Conservation (phyloP, 2,329 filamentous ascomycete genomes). For the Spiromastix sp. region DNA sequence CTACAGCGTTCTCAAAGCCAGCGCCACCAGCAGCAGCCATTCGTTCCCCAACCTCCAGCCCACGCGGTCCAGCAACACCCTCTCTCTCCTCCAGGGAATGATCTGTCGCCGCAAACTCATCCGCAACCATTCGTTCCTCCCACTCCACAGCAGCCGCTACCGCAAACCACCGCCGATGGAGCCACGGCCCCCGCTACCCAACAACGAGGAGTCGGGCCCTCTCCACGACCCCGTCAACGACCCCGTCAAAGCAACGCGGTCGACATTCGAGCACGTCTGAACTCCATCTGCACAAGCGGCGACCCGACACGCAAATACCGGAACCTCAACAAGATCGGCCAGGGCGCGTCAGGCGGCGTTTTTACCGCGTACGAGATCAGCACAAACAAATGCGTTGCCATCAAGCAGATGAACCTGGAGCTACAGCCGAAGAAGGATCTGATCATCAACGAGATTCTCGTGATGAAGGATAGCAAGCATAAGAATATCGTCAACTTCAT, state of each 20-base stretch:
- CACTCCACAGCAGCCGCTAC: constrained; percentile 29
- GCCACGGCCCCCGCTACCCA: constrained; percentile 23
- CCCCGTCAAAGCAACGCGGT: constrained; percentile 67
- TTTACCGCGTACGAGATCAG: constrained; percentile 81
- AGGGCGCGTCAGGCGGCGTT: constrained; percentile 92
- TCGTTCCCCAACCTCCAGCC: constrained; percentile 42
- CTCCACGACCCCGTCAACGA: constrained; percentile 62
- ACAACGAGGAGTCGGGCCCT: constrained; percentile 39
- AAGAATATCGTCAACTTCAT: constrained; percentile 99
- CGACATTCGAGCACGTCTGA: constrained; percentile 73
- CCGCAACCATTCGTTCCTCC: constrained; percentile 16
- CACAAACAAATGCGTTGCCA: constrained; percentile 81
- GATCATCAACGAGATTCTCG: constrained; percentile 97
- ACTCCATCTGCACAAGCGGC: constrained; percentile 79
- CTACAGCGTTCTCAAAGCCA: constrained; percentile 66
- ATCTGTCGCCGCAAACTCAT: constrained; percentile 10
- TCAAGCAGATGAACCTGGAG: constrained; percentile 99
- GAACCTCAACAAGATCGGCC: constrained; percentile 86
- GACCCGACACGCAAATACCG: constrained; percentile 84
- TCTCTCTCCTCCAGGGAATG: constrained; percentile 27
- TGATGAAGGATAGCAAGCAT: constrained; percentile 98
- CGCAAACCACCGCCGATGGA: constrained; percentile 26
- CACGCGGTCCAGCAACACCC: constrained; percentile 36
- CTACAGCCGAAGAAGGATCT: constrained; percentile 98
- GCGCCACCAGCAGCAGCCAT: constrained; percentile 43